Evolutionary conservation across 768 basidiomycete species (phyloP), one percentile per base, ranked within the genome.

Genomic region (Boletus vinaceobasis): DNA sequence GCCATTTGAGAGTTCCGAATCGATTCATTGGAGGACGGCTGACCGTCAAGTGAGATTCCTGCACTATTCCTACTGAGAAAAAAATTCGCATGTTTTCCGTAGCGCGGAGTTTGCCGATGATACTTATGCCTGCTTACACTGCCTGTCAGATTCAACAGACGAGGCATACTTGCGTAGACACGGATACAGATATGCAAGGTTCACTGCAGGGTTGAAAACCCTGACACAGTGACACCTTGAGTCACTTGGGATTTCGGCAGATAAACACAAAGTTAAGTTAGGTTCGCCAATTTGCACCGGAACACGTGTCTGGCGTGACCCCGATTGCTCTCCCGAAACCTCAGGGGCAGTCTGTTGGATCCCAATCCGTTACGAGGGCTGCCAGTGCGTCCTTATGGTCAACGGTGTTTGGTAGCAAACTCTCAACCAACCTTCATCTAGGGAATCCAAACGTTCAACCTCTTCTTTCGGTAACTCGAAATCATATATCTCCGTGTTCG

Each of bases 401-500:
- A 53, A 39, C 47, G 32, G 27, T 2, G n/a, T 23, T 38, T 21
- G 9, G 15, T 17, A 9, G 42, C 17, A 33, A 45, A 43, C 23
- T 40, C 19, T 15, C 26, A 3, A 46, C 75, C 60, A 54, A 72
- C 85, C 77, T 74, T 83, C 75, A 60, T 88, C 81, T 5, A 53
- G 27, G 83, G 71, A 69, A 63, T 86, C 82, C 31, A 90, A 66
- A 36, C 65, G 59, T 1, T 53, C 59, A 53, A 89, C 74, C 45
- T 86, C 85, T 6, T 76, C 73, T 15, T 71, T 60, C 9, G 71
- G 66, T 4, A 89, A 73, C 51, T 78, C 76, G 56, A 88, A 89
- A 61, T 86, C 80, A 59, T 79, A 91, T 4, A 90, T 71, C 27
- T 85, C 69, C 3, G 76, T 71, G 65, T 91, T 90, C 2, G 77